Conservation (phyloP, 371 early-diverging fungal genomes). For the Mucor saturninus region DNA sequence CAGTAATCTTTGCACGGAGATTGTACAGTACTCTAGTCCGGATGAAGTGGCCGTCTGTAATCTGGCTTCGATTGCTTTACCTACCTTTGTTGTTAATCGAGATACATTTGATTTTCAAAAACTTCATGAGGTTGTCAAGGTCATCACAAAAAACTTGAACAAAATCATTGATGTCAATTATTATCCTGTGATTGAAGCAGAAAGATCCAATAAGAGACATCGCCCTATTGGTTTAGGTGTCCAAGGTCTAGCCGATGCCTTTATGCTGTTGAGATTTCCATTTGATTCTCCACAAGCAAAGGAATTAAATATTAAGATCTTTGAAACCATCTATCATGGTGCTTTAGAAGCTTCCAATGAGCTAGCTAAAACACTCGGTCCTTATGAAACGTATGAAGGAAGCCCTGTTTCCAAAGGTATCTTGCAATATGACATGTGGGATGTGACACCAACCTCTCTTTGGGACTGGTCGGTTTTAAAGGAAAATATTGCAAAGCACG, state of each 20-base stretch:
- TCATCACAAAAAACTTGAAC: conserved; percentile 91
- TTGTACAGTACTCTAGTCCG: conserved; percentile 94
- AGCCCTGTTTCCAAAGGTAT: conserved; percentile 91
- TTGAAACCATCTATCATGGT: conserved; percentile 98
- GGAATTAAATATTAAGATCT: conserved; percentile 88
- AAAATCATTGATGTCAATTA: conserved; percentile 96
- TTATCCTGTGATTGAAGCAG: conserved; percentile 94
- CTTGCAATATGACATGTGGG: conserved; percentile 97
- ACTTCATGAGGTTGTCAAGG: conserved; percentile 74
- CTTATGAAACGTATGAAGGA: conserved; percentile 92
- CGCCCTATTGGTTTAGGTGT: conserved; percentile 98
- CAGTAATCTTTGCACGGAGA: conserved; percentile 87
- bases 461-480: conserved; percentile 94
- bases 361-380: conserved; percentile 80
- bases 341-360: conserved; percentile 95
- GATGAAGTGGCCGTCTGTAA: conserved; percentile 99
- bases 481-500: conserved; percentile 80
- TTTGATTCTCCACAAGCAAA: conserved; percentile 93
- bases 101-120: conserved; percentile 59
- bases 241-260: conserved; percentile 98
- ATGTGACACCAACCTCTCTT: conserved; percentile 72
- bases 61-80: conserved; percentile 95
- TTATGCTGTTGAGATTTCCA: conserved; percentile 91
- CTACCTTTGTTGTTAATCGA: conserved; percentile 77
- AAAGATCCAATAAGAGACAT: conserved; percentile 88